Conservation (phyloP, 148 eudicot species). For the Fagopyrum homotropicum region DNA sequence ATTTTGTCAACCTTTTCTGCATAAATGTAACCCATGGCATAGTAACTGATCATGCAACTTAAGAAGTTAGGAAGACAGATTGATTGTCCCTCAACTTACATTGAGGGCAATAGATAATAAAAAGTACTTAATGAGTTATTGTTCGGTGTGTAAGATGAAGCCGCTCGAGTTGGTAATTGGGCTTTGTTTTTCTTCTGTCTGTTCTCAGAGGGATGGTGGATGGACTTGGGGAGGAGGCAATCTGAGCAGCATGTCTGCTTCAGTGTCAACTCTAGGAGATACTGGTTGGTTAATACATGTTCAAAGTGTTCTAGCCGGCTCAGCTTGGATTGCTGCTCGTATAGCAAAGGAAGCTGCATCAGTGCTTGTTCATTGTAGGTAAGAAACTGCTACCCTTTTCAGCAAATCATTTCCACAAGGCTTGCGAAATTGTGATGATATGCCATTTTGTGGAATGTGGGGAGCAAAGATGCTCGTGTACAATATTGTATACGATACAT, state of each 20-base stretch:
- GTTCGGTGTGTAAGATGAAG: not conserved
- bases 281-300: conserved; percentile 96
- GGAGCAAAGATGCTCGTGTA: not conserved
- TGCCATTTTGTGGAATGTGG: conserved; percentile 2
- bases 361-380: conserved; percentile 99
- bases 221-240: conserved; percentile 97
- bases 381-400: not conserved
- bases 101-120: not conserved
- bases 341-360: conserved; percentile 86
- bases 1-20: not conserved
- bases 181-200: conserved; percentile 8
- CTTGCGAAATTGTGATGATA: not conserved
- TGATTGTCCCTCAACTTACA: not conserved
- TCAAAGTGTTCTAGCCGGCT: conserved; percentile 92
- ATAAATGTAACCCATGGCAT: not conserved
- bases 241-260: conserved; percentile 98
- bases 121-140: conserved; percentile 1
- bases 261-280: conserved; percentile 96
- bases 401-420: not conserved
- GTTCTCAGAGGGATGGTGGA: conserved; percentile 85
- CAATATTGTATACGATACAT: not conserved
- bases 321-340: conserved; percentile 99
- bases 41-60: not conserved
- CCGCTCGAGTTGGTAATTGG: not conserved
- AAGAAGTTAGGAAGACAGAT: not conserved